Percentiles rank a stretch among this genome's conserved stretches.
These are phyloP conservation scores for Fusarium sp. DNA, from an alignment of 2,329 filamentous ascomycete species.

Conservation along the genomic window DNA sequence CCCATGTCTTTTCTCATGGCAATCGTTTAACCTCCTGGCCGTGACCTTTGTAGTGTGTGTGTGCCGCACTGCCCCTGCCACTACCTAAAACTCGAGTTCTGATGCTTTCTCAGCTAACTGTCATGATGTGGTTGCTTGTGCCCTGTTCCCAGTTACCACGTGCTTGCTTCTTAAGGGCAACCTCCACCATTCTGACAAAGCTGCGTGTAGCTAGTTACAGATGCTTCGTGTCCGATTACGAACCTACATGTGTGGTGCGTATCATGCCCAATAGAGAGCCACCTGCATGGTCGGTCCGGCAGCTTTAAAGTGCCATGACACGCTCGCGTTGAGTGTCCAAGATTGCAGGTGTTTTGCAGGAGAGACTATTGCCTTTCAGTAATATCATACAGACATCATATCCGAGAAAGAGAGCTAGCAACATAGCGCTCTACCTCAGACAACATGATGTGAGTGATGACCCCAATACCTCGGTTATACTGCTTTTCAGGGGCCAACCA, in stretches of 20 bases:
- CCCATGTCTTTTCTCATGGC: not conserved
- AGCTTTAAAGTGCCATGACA: not conserved
- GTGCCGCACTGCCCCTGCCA: constrained; percentile 11
- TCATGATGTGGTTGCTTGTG: constrained; percentile 10
- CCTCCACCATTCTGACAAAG: constrained; percentile 8
- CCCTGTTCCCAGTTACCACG: constrained; percentile 39
- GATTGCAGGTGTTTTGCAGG: not conserved
- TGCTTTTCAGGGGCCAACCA: not conserved
- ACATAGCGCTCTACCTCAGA: not conserved
- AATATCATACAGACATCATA: not conserved
- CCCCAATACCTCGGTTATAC: not conserved
- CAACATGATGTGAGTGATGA: not conserved
- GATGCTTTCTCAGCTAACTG: not conserved
- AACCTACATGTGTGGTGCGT: not conserved
- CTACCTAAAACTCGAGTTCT: not conserved
- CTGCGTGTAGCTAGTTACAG: constrained; percentile 8
- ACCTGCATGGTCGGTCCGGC: not conserved
- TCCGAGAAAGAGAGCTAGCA: not conserved
- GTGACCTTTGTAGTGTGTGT: not conserved
- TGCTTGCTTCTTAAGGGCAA: constrained; percentile 8
- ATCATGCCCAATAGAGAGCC: not conserved
- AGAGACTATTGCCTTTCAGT: not conserved
- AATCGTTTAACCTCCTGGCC: not conserved
- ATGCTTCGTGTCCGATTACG: constrained; percentile 1
- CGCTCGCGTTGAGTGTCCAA: not conserved